Base-by-base conservation (phyloP, 1,139 yeast genomes). In the Casaregolazyma suthepensis region DNA sequence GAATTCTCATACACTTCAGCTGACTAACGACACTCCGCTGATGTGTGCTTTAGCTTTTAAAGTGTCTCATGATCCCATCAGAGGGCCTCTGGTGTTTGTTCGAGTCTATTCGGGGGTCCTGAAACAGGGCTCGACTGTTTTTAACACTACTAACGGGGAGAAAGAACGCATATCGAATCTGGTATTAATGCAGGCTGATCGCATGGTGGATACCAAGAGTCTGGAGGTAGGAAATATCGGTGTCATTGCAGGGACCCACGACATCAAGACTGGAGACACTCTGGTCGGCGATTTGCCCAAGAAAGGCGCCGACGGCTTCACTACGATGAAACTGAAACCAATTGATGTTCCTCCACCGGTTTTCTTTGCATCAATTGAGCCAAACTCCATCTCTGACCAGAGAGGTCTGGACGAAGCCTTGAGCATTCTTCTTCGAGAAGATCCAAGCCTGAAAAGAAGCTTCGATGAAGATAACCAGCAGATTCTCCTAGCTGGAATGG, bases 261-360 rank as follows among this genome's bases (percentile, higher is more conserved):
- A 83, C 49, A 79, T 93, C 22, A 76, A 82, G 22, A 93, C 99
- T 0, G 99, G 99, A 2, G 99, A 93, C 66, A 93, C 98, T 0
- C 71, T 93, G 10, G 79, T 88, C 2, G 76, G 84, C 0, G 83
- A 81, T 62, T 57, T 61, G 1, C 65, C 73, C 46, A 80, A 80
- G 58, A 75, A 73, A 55, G 82, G 82, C 57, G 17, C 40, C 17
- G 40, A 35, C 5, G 80, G 77, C 1, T 70, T 77, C 5, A 59
- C 58, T 18, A 54, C 62, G 2, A 72, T 59, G 54, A 79, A 77
- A 52, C 77, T 91, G 47, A 77, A 85, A 57, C 96, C 97, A 0
- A 90, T 93, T 37, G 78, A 74, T 0, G 79, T 88, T 0, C 99
- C 99, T 0, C 96, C 96, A 0, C 96, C 98, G 0, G 94, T 93